These are phyloP conservation scores for Penicillium sclerotiorum DNA, from an alignment of 2,329 filamentous ascomycete species.

Conservation along the genomic window DNA sequence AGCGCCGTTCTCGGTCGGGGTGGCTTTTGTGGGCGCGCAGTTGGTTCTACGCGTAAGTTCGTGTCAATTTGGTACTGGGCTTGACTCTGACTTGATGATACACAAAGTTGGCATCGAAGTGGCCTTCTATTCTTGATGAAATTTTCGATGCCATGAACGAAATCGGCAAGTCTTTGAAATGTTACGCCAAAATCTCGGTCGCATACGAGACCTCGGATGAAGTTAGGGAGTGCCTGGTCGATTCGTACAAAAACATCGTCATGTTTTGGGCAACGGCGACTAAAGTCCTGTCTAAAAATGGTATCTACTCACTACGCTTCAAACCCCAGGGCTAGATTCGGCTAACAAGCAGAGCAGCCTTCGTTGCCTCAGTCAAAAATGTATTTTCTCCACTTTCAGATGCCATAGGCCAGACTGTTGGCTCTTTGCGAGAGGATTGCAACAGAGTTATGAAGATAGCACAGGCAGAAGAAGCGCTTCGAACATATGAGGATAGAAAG, in stretches of 20 bases:
- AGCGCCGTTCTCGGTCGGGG: slow-evolving; percentile 1
- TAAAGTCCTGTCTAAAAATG: background rate
- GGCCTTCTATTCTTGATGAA: background rate
- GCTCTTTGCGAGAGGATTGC: background rate
- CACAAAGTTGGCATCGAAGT: background rate
- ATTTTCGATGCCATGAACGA: background rate
- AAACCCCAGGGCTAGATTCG: background rate
- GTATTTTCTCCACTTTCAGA: background rate
- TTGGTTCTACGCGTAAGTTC: background rate
- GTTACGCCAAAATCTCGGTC: slow-evolving; percentile 1
- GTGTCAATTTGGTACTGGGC: no score
- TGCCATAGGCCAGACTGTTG: background rate
- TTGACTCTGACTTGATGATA: background rate
- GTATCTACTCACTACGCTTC: background rate
- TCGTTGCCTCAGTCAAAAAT: background rate
- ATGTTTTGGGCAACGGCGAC: background rate
- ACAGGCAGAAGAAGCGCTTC: slow-evolving; percentile 2
- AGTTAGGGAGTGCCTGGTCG: background rate
- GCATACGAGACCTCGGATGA: slow-evolving; percentile 1
- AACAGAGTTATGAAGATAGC: slow-evolving; percentile 1
- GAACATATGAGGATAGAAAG: background rate
- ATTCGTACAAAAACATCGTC: background rate
- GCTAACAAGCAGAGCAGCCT: background rate
- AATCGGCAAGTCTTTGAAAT: background rate
- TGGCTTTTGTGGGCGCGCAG: background rate